Conservation (phyloP, 2,329 filamentous ascomycete genomes). For the Blastomyces parvus region DNA sequence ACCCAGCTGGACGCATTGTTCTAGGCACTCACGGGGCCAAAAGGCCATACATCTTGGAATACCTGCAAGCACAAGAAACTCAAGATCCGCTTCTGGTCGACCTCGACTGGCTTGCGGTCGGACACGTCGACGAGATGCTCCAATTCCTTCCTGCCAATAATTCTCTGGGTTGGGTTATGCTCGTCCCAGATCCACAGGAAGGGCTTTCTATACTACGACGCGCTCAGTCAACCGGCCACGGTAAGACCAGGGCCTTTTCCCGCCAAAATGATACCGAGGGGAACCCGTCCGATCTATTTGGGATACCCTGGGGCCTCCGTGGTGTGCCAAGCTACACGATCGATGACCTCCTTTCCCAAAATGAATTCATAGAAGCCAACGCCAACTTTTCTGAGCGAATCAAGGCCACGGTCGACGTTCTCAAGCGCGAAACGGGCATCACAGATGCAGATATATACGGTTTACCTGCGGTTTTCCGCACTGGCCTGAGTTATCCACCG, state of each 20-base stretch:
- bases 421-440: constrained; percentile 12
- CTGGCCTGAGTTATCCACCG: constrained; percentile 1
- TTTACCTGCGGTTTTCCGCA: constrained; percentile 11
- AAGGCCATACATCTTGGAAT: constrained; percentile 20
- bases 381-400: constrained; percentile 9
- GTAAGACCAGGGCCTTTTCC: constrained; percentile 13
- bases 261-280: constrained; percentile 10
- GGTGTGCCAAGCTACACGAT: constrained; percentile 12
- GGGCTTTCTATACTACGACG: constrained; percentile 21
- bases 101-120: constrained; percentile 24
- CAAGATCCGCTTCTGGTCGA: constrained; percentile 31
- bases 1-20: constrained; percentile 20
- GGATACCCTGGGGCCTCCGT: constrained; percentile 10
- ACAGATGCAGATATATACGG: constrained; percentile 11
- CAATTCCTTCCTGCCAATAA: constrained; percentile 26
- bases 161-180: constrained; percentile 18
- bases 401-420: constrained; percentile 7
- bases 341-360: constrained; percentile 9
- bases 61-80: constrained; percentile 28
- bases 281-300: neutral
- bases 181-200: constrained; percentile 17
- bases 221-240: constrained; percentile 20
- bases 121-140: constrained; percentile 31
- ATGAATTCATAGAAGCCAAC: constrained; percentile 5
- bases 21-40: constrained; percentile 14